Evolutionary conservation across 495 filamentous ascomycete genomes (phyloP).

Genomic region (Xylaria longipes): DNA sequence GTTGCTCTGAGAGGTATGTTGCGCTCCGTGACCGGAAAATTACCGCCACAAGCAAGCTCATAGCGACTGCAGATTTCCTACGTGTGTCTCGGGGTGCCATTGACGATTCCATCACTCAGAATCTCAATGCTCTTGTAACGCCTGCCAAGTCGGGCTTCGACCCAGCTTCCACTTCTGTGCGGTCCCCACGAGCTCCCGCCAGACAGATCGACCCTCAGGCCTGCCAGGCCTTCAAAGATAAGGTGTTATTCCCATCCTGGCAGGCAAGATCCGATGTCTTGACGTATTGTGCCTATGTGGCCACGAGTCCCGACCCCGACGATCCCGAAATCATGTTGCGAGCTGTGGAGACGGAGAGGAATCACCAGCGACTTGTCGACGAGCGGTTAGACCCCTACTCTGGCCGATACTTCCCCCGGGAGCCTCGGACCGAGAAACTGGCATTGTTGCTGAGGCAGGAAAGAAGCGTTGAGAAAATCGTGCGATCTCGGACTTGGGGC

Average conservation of each 20-base stretch:
- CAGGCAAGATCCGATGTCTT: slow-evolving; percentile 83
- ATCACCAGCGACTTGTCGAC: slow-evolving; percentile 79
- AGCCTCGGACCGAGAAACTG: slow-evolving; percentile 82
- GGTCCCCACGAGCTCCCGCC: slow-evolving; percentile 59
- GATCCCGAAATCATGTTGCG: slow-evolving; percentile 80
- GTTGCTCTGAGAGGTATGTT: slow-evolving; percentile 76
- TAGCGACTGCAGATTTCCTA: slow-evolving; percentile 78
- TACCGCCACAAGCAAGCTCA: slow-evolving; percentile 7
- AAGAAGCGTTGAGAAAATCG: slow-evolving; percentile 83
- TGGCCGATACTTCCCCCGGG: slow-evolving; percentile 79
- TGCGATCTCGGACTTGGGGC: slow-evolving; percentile 82
- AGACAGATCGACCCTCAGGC: slow-evolving; percentile 61
- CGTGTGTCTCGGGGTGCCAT: slow-evolving; percentile 82
- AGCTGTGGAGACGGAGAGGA: slow-evolving; percentile 70
- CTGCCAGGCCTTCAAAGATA: slow-evolving; percentile 76
- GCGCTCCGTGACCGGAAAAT: not conserved
- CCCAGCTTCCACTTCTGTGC: slow-evolving; percentile 71
- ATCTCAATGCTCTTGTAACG: slow-evolving; percentile 87
- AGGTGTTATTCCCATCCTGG: slow-evolving; percentile 89
- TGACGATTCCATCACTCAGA: slow-evolving; percentile 92
- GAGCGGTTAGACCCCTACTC: slow-evolving; percentile 94
- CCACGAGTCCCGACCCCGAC: slow-evolving; percentile 83
- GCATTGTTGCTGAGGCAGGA: slow-evolving; percentile 83
- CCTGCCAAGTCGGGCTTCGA: slow-evolving; percentile 77
- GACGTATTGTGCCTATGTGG: slow-evolving; percentile 88